Conservation (phyloP, 768 basidiomycete species). For the Russula brevipes region DNA sequence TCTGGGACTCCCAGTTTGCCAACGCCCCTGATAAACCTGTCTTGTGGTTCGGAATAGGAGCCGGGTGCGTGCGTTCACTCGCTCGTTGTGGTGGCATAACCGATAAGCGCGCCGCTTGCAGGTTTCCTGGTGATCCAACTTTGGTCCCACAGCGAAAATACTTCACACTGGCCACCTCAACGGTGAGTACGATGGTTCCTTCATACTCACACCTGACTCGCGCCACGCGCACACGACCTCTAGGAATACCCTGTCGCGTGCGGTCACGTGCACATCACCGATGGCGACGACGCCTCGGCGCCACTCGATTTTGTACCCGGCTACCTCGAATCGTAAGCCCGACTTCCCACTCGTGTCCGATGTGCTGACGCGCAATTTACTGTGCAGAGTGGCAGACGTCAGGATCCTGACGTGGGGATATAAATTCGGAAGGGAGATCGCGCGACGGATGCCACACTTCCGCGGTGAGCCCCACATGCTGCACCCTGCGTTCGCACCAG, state of each 20-base stretch:
- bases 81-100: background rate
- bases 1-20: conserved; percentile 28
- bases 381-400: conserved; percentile 31
- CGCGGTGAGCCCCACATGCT: conserved; percentile 31
- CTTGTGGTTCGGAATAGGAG: conserved; percentile 12
- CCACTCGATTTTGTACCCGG: conserved; percentile 28
- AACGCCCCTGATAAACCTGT: conserved; percentile 28
- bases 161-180: conserved; percentile 17
- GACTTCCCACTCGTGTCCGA: background rate
- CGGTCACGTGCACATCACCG: conserved; percentile 28
- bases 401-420: conserved; percentile 46
- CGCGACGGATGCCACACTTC: conserved; percentile 46
- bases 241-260: conserved; percentile 25
- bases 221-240: too few relatives aligned
- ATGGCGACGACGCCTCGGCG: conserved; percentile 24
- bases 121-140: background rate
- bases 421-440: conserved; percentile 50
- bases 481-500: conserved; percentile 33
- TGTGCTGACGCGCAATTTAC: too few relatives aligned
- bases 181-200: background rate
- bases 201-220: background rate
- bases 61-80: conserved; percentile 20
- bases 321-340: conserved; percentile 25
- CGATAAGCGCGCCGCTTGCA: background rate
- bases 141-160: conserved; percentile 25